These are phyloP conservation scores for Populus trichocarpa DNA, from an alignment of 441 rosid genomes.

Conservation along the genomic window DNA sequence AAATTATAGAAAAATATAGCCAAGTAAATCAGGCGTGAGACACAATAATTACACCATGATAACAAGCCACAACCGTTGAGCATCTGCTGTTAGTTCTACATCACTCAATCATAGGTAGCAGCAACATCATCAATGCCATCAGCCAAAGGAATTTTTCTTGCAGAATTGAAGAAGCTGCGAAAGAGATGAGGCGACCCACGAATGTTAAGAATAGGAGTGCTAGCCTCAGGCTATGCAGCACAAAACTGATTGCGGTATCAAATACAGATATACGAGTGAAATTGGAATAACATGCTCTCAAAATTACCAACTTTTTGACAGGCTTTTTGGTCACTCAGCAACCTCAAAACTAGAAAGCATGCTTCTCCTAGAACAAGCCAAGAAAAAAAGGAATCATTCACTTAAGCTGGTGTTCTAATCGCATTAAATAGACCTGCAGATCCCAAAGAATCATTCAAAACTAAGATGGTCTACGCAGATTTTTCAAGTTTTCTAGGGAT, in stretches of 20 bases:
- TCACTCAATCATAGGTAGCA: conserved; percentile 16
- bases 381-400: too few relatives aligned
- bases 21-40: neutral
- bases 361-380: neutral
- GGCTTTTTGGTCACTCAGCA: neutral
- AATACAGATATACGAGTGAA: neutral
- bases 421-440: too few relatives aligned
- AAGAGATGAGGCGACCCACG: neutral
- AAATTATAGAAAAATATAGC: neutral
- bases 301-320: neutral
- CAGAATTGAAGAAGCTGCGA: conserved; percentile 29
- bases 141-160: conserved; percentile 17
- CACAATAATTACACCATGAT: neutral
- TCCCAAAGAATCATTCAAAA: neutral
- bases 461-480: neutral
- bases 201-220: neutral
- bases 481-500: too few relatives aligned
- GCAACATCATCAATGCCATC: conserved; percentile 15
- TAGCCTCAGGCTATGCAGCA: neutral
- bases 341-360: neutral
- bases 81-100: neutral
- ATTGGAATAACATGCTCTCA: neutral
- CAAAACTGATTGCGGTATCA: neutral
- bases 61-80: neutral
- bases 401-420: neutral